A percentile compares a stretch with the other conserved stretches of the same genome.
These are phyloP conservation scores for Prunus fruticosa DNA, from an alignment of 306 rosid genomes.

Conservation along the genomic window DNA sequence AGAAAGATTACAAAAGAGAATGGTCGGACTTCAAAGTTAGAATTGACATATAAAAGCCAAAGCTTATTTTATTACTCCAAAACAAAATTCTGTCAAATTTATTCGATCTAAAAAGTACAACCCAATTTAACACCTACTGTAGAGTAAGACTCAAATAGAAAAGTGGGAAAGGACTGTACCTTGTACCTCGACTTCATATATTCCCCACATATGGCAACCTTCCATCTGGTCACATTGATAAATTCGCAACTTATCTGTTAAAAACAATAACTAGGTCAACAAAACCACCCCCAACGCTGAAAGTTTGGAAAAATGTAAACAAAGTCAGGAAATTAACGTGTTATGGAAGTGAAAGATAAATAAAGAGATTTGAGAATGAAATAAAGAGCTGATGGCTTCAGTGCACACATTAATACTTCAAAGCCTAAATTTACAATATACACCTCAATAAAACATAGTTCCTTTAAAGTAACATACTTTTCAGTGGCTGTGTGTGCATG, in stretches of 20 bases:
- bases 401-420: neutral
- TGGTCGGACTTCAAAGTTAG: neutral
- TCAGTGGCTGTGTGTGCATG: neutral
- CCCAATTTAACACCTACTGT: neutral
- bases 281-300: neutral
- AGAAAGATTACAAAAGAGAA: constrained; percentile 14
- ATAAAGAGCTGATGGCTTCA: neutral
- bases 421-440: neutral
- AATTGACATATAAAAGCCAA: neutral
- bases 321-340: neutral
- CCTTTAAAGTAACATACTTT: neutral
- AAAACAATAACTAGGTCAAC: constrained; percentile 26
- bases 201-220: constrained; percentile 97
- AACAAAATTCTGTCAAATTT: constrained; percentile 15
- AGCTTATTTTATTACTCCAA: neutral
- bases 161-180: constrained; percentile 38
- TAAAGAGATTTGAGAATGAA: neutral
- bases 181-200: constrained; percentile 86
- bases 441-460: neutral
- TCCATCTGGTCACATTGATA: constrained; percentile 83
- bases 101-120: constrained; percentile 7
- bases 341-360: neutral
- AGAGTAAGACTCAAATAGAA: constrained; percentile 23
- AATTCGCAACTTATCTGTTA: constrained; percentile 75
- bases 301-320: neutral